Evolutionary conservation across 1,284 basidiomycete genomes (phyloP).

Genomic region (Athelia psychrophila): DNA sequence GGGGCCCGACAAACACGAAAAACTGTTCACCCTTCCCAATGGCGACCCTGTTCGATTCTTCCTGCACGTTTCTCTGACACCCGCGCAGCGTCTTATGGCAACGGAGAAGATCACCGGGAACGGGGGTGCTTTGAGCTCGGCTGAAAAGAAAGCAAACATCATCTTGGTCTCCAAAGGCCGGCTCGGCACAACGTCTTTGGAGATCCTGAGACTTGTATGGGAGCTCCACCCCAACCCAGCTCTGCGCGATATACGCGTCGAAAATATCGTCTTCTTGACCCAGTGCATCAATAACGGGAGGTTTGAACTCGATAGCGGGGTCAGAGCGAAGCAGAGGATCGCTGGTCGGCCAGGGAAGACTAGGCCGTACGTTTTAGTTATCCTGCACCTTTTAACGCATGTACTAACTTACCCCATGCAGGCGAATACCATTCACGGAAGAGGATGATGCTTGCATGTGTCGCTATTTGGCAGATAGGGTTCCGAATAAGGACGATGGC

Average conservation of each 20-base stretch:
- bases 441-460: constrained; percentile 35
- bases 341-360: neutral
- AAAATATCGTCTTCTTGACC: neutral
- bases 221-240: neutral
- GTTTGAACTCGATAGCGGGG: neutral
- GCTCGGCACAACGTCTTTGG: neutral
- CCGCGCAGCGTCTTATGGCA: neutral
- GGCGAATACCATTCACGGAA: constrained; percentile 23
- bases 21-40: neutral
- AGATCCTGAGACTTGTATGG: neutral
- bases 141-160: neutral
- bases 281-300: neutral
- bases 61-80: neutral
- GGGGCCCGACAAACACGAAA: too few relatives aligned
- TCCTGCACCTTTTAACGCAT: neutral
- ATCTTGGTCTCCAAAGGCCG: neutral
- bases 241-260: neutral
- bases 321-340: neutral
- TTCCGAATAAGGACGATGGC: constrained; percentile 31
- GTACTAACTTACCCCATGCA: neutral
- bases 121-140: neutral
- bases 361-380: neutral
- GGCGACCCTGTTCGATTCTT: neutral
- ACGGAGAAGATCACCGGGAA: neutral
- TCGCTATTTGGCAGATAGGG: constrained; percentile 30